Evolutionary conservation across 768 basidiomycete genomes (phyloP).

Genomic region (Xerocomellus chrysenteron): DNA sequence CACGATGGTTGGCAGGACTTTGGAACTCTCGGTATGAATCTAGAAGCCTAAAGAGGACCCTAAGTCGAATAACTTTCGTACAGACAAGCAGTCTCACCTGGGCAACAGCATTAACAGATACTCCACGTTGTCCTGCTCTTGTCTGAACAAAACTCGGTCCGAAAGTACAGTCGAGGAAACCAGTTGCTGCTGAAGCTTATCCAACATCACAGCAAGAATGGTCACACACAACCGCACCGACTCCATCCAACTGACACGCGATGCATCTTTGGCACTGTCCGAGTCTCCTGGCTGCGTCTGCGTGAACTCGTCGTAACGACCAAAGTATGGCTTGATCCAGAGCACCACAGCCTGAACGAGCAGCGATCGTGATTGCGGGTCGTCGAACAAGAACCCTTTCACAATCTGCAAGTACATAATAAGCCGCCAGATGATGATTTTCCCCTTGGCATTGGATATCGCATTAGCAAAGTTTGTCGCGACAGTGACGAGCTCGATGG

Average conservation of each 20-base stretch:
- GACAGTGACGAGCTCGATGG: constrained; percentile 82
- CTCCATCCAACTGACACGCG: constrained; percentile 88
- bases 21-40: constrained; percentile 88
- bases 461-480: constrained; percentile 87
- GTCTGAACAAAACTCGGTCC: constrained; percentile 60
- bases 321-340: constrained; percentile 96
- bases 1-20: constrained; percentile 59
- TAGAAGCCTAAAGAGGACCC: constrained; percentile 53
- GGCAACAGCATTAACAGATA: constrained; percentile 80
- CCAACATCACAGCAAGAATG: constrained; percentile 84
- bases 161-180: constrained; percentile 61
- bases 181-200: constrained; percentile 81
- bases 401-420: constrained; percentile 93
- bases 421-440: constrained; percentile 89
- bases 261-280: constrained; percentile 64
- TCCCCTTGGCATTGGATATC: constrained; percentile 73
- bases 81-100: constrained; percentile 47
- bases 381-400: constrained; percentile 84
- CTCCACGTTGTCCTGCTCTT: constrained; percentile 93
- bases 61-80: constrained; percentile 1
- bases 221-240: constrained; percentile 87
- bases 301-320: constrained; percentile 81
- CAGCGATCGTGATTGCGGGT: constrained; percentile 70
- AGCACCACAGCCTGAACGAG: constrained; percentile 85
- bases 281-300: constrained; percentile 63